Conservation (phyloP, 192 early-diverging fungal genomes). For the Geosiphon pyriformis region DNA sequence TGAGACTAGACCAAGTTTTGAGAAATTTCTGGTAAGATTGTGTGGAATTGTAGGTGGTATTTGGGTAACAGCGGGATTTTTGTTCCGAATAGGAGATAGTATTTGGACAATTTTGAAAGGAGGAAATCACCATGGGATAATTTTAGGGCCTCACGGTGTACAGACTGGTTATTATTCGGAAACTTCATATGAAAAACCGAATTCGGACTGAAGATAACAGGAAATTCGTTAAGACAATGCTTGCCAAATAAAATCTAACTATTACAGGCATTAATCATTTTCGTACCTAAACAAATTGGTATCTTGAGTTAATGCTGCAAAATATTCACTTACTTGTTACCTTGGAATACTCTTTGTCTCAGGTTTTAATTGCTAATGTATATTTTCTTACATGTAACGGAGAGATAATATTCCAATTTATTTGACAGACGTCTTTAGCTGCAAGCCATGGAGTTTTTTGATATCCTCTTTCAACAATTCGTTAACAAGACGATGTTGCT, state of each 20-base stretch:
- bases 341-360: no score
- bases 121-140: not conserved
- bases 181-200: not conserved
- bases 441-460: conserved; percentile 88
- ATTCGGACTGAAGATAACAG: not conserved
- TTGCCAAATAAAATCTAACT: not conserved
- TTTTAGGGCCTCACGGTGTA: not conserved
- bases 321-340: no score
- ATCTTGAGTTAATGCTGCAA: no score
- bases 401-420: not conserved
- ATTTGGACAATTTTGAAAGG: conserved; percentile 5
- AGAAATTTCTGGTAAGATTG: conserved; percentile 70
- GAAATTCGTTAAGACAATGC: not conserved
- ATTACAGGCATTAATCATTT: no score
- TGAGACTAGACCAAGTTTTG: conserved; percentile 56
- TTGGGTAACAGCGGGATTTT: conserved; percentile 59
- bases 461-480: conserved; percentile 84
- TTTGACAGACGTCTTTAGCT: conserved; percentile 29
- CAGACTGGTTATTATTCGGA: not conserved
- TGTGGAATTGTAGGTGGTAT: conserved; percentile 86
- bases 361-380: no score
- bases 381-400: no score
- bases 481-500: conserved; percentile 90
- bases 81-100: not conserved
- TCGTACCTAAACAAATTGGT: no score